phyloP scores from a whole-genome alignment of 1,284 basidiomycete genomes.

The Neolentinus lepideus region DNA sequence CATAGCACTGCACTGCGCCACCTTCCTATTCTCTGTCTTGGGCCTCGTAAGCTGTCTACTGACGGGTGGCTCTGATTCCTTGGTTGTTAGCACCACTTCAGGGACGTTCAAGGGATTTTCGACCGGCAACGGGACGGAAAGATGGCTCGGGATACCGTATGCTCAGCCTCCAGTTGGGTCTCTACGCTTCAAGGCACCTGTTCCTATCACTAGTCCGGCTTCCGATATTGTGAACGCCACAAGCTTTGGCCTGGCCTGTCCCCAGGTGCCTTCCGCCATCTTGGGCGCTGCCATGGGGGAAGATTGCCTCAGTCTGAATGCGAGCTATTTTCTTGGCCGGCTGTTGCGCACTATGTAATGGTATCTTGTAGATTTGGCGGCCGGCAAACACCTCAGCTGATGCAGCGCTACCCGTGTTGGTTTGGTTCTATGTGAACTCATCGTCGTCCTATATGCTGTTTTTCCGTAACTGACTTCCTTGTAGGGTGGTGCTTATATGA shows the following conservation, averaged over 20 bases:
- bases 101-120: constrained; percentile 40
- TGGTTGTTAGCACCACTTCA: constrained; percentile 15
- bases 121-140: constrained; percentile 34
- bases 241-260: constrained; percentile 49
- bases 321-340: constrained; percentile 11
- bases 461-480: constrained; percentile 1
- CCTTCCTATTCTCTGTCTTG: background rate
- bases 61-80: background rate
- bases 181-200: constrained; percentile 54
- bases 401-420: constrained; percentile 36
- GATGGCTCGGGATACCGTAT: constrained; percentile 62
- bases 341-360: constrained; percentile 4
- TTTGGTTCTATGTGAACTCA: constrained; percentile 44
- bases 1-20: background rate
- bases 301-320: constrained; percentile 51
- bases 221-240: constrained; percentile 33
- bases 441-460: background rate
- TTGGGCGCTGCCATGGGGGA: constrained; percentile 44
- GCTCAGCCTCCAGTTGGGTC: constrained; percentile 49
- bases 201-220: constrained; percentile 32
- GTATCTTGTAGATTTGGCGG: constrained; percentile 16
- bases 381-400: constrained; percentile 25
- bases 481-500: constrained; percentile 45
- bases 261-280: constrained; percentile 32
- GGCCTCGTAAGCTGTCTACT: no score